phyloP scores from a whole-genome alignment of 164 flowering plant genomes.

The Buxus sempervirens region DNA sequence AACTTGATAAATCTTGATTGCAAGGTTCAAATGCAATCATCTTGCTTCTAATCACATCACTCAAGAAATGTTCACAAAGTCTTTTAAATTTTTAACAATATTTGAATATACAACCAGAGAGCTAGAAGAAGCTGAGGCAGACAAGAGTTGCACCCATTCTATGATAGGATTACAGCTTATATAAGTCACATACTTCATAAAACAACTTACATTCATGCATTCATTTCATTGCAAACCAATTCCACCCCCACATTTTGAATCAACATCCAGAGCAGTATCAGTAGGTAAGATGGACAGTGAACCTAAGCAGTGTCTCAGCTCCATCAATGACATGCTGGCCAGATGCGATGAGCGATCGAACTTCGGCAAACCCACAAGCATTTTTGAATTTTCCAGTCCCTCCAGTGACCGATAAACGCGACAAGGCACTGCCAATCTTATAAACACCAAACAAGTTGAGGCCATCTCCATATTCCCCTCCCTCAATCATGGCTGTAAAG shows the following conservation, averaged over 20 bases:
- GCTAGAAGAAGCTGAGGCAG: no score
- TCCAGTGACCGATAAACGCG: constrained; percentile 65
- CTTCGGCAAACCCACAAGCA: constrained; percentile 68
- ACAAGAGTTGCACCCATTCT: no score
- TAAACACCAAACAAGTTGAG: constrained; percentile 73
- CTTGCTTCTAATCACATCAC: no score
- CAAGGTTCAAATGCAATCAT: no score
- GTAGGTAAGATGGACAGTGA: constrained; percentile 60
- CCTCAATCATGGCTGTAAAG: constrained; percentile 71
- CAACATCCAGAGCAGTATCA: constrained; percentile 17
- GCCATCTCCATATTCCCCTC: constrained; percentile 79
- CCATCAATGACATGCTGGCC: constrained; percentile 66
- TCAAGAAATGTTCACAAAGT: no score
- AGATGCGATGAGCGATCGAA: constrained; percentile 57
- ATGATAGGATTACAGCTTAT: no score
- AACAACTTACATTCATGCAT: background rate
- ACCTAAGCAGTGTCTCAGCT: constrained; percentile 64
- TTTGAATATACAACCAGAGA: no score
- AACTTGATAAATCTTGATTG: no score
- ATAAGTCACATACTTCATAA: no score
- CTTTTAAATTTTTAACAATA: no score
- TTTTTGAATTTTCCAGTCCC: constrained; percentile 83
- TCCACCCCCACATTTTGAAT: background rate
- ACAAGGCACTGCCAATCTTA: constrained; percentile 57
- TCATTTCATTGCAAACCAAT: background rate